Evolutionary conservation across 2,329 filamentous ascomycete species (phyloP).

Genomic region (Xylariaceae sp.): DNA sequence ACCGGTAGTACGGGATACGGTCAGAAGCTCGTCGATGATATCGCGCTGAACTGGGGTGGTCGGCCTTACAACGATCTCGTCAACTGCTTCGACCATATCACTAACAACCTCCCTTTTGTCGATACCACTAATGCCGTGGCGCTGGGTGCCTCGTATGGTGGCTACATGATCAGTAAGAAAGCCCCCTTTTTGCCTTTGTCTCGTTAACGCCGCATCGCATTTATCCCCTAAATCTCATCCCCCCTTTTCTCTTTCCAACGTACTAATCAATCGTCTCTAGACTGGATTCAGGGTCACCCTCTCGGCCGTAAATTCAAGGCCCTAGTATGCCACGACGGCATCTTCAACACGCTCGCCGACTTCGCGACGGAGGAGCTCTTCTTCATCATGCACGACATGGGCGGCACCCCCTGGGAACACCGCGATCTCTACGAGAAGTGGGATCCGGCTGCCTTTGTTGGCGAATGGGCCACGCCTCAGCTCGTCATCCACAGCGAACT

Average conservation of each 20-base stretch:
- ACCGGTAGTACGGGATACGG: conserved; percentile 81
- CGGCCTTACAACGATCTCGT: conserved; percentile 78
- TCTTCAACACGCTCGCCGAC: conserved; percentile 66
- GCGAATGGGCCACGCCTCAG: conserved; percentile 80
- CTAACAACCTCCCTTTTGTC: conserved; percentile 59
- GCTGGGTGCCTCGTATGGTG: conserved; percentile 69
- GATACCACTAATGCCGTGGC: conserved; percentile 67
- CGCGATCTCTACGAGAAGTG: conserved; percentile 61
- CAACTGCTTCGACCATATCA: conserved; percentile 69
- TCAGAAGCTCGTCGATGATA: conserved; percentile 69
- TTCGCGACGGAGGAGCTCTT: conserved; percentile 65
- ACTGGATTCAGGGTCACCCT: conserved; percentile 86
- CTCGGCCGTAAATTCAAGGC: conserved; percentile 82
- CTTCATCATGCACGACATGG: conserved; percentile 64
- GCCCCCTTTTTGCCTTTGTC: not conserved
- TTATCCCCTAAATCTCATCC: not conserved
- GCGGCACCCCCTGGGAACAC: conserved; percentile 56
- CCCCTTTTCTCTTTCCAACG: not conserved
- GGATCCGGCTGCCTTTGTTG: conserved; percentile 59
- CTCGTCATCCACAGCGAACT: conserved; percentile 83
- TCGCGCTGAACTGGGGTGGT: conserved; percentile 77
- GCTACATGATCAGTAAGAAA: conserved; percentile 64
- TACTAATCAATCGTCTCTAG: conserved; percentile 29
- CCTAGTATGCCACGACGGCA: conserved; percentile 81
- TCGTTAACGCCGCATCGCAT: conserved; percentile 13